Base-by-base conservation (phyloP, 495 filamentous ascomycete genomes). In the Penicillium malachiteum region DNA sequence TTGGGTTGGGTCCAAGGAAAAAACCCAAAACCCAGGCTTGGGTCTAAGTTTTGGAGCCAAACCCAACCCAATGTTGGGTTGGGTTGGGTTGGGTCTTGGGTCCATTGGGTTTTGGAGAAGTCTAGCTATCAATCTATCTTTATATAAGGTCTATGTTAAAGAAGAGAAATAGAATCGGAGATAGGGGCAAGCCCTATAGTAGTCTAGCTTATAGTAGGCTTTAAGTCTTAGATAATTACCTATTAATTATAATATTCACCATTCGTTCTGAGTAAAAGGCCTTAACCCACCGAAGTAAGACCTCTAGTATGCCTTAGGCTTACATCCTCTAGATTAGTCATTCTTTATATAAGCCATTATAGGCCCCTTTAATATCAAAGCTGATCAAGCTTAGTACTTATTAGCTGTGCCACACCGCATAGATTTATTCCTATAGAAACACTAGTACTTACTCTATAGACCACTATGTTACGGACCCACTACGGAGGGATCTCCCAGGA, bases 331-430 rank as follows among this genome's bases (percentile, higher is more conserved):
- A 52, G 38, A 71, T 35, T 40, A 73, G 41, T 58, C 60, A 55
- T 57, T 66, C 66, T 48, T 65, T 72, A 40, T 46, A 63, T 8
- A 78, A 69, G 5, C 68, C 55, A 37, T 76, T 75, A 52, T 74
- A 78, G 41, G 68, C 74, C 8, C 72, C 72, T 57, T 75, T 74
- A 12, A 75, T 66, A 62, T 78, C 69, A 42, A 76, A 75, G 51
- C 58, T 69, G 50, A 75, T 63, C 48, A 76, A 16, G 42, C 60
- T 71, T 34, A 34, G 11, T 6, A 11, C 5, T 34, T 34, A 34
- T 34, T 11, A 34, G 30, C 50, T 50, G 3, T 45, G 37, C 53
- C 45, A 71, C 8, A 59, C 67, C 10, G 50, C 51, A 41, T 65
- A 63, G 17, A 34, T 11, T 34, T 34, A 34, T 34, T 6, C 11